A percentile compares a stretch with the other conserved stretches of the same genome.
Conservation (phyloP, 331 rosid genomes). For the Prunus yedoensis region DNA sequence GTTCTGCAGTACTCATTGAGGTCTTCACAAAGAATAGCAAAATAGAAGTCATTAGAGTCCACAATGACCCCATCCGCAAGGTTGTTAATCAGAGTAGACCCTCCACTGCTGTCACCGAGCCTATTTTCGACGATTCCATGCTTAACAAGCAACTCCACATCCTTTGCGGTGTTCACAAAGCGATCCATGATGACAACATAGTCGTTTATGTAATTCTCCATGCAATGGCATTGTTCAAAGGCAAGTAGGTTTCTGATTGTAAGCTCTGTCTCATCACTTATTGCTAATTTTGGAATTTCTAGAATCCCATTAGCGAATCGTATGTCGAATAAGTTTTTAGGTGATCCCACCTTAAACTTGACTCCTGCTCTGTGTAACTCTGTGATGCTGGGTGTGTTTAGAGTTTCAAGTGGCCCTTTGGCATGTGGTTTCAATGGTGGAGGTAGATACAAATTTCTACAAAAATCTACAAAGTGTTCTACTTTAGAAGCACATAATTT, state of each 20-base stretch:
- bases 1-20: slow-evolving; percentile 5
- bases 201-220: not conserved
- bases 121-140: slow-evolving; percentile 11
- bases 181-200: slow-evolving; percentile 1
- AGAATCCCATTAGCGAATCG: slow-evolving; percentile 19
- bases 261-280: not conserved
- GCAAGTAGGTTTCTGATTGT: slow-evolving; percentile 17
- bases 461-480: slow-evolving; percentile 19
- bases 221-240: slow-evolving; percentile 16
- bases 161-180: slow-evolving; percentile 20
- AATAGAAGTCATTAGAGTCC: not conserved
- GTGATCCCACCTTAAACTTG: slow-evolving; percentile 4
- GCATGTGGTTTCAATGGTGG: not conserved
- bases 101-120: not conserved
- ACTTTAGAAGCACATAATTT: not conserved
- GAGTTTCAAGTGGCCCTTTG: not conserved
- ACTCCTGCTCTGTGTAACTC: slow-evolving; percentile 27
- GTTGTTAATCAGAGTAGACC: slow-evolving; percentile 12
- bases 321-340: slow-evolving; percentile 7
- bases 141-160: slow-evolving; percentile 26
- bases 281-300: slow-evolving; percentile 8
- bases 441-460: not conserved
- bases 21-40: not conserved
- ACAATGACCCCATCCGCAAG: not conserved
- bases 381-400: slow-evolving; percentile 15